Base-by-base conservation (phyloP, 768 basidiomycete genomes). In the Pisolithus albus region DNA sequence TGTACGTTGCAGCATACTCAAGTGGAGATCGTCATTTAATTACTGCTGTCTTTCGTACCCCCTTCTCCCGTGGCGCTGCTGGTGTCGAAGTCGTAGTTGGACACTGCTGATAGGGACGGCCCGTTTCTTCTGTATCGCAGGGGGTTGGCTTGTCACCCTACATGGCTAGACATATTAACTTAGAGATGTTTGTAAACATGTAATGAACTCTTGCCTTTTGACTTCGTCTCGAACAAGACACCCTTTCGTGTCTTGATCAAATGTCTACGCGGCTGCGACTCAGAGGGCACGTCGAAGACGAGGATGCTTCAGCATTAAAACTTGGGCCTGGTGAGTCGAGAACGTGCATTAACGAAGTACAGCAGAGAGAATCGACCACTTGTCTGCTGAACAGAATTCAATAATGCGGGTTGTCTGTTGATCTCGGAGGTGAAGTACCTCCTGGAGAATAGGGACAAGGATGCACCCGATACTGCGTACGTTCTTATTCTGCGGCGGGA, bases 371-470 rank as follows among this genome's bases (percentile, higher is more conserved):
- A 13, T 15, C 5, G 34, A 34, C 21, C 34, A 24, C 30, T 18
- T 43, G 32, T 13, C 10, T 34, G 21, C 32, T 24, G 49, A 16
- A 26, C 56, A 91, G 92, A 91, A 64, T 94, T 94, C 72, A 90
- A 90, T 72, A 90, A 92, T 56, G 88, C 88, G 5, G 91, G 88
- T 75, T 92, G 88, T 67, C 67, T 95, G 62, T 78, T 92, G 60
- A 92, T 94, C 54, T 92, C 90, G 1, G 92, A 95, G 64, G 92
- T 94, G 65, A 91, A 91, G 63, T 88, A 92, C 64, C 72, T 95
- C 45, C 74, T 95, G 26, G 89, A 92, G 68, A 87, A 88, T 72
- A 74, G 88, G 58, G 84, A 90, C 69, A 88, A 91, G 68, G 86
- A 88, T 61, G 86, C 87, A 2, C 90, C 90, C 7, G 89, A 91